Base-by-base conservation (phyloP, 805 yeast genomes). In the Pichia thaimueangensis region DNA sequence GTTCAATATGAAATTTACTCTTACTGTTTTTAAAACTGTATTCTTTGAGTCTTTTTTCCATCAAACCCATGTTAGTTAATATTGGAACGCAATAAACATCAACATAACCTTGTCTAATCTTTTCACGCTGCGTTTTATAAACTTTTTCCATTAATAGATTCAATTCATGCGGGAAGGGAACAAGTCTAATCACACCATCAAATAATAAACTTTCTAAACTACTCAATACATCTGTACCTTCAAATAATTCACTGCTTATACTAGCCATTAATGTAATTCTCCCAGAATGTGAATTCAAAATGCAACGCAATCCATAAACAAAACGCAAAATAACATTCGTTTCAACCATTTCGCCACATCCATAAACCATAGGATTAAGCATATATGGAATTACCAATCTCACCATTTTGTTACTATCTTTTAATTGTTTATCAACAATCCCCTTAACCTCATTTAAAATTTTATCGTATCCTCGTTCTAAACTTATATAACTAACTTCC, bases 1-100 rank as follows among this genome's bases (percentile, higher is more conserved):
- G 86, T 51, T 86, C 91, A 41, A 93, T 82, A 55, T 86, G 96
- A 57, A 91, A 87, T 53, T 74, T 79, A 60, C 79, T 78, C 48
- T 84, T 74, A 12, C 96, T 91, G 50, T 87, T 86, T 56, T 81
- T 80, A 65, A 89, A 91, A 5, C 95, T 87, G 60, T 76, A 82
- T 62, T 89, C 97, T 45, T 84, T 81, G 45, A 70, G 69, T 43
- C 78, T 74, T 1, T 78, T 73, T 49, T 77, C 76, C 96, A 88
- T 89, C 52, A 77, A 69, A 1, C 98, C 97, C 19, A 79, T 60
- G 37, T 81, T 88, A 42, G 86, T 77, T 28, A 86, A 63, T 2
- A 75, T 69, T 0, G 96, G 93, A 8, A 89, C 55, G 53, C 86
- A 85, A 43, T 73, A 59, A 3, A 93, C 68, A 56, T 91, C 85